Base-by-base conservation (phyloP, 1,139 yeast genomes). In the Protomyces gravidus region DNA sequence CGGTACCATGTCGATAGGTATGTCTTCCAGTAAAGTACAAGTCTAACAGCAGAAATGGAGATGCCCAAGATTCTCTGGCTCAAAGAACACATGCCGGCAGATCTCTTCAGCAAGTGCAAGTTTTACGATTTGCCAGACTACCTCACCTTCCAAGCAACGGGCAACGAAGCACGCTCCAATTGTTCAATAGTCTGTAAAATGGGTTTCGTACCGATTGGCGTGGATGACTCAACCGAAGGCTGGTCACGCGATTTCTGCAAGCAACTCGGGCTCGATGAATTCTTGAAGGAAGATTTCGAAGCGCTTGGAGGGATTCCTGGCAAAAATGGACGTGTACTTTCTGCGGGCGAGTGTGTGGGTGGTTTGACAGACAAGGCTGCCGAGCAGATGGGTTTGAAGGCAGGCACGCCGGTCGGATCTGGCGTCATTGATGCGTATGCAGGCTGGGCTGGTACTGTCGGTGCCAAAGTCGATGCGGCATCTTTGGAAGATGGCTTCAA, bases 381-480 rank as follows among this genome's bases (percentile, higher is more conserved):
- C n/a, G 80, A 78, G 50, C 89, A 88, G 59, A 77, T 92, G 68
- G 97, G 97, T 2, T 78, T 92, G 64, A 80, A 92, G 11, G 79
- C 85, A 27, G 79, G 80, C 60, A 86, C 95, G 73, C 82, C 84
- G 45, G 97, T 92, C 45, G 97, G 96, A 5, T 84, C 95, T 1
- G 97, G 96, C 67, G 96, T 92, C 39, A 92, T 92, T 69, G 98
- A 92, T 72, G 97, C 97, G 11, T 92, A 92, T 69, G 95, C 97
- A 7, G 98, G 98, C 56, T 92, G 97, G 97, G 82, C 92, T 62
- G 98, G 98, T 61, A 92, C 98, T 0, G 96, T 90, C 61, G 98
- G 97, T 30, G 96, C 95, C 1, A 83, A 84, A 67, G 82, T 84
- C 5, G 68, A 75, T 15, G 83, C 81, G 51, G 80, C 82, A 2